Base-by-base conservation (phyloP, 331 rosid species). In the Arachis monticola region DNA sequence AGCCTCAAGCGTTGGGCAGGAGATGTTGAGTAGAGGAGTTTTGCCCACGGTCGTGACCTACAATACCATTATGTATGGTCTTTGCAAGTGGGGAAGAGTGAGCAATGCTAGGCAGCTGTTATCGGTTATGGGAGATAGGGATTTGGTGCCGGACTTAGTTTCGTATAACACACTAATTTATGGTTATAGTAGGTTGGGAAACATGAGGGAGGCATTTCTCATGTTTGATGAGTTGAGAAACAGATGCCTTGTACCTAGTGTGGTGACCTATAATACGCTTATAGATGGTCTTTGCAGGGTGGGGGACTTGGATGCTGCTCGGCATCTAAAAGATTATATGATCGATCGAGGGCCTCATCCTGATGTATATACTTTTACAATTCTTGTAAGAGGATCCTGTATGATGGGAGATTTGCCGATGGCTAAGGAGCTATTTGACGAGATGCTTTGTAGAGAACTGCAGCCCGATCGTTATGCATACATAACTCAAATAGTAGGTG, bases 181-280 rank as follows among this genome's bases (percentile, higher is more conserved):
- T 30, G 94, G 97, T 66, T 87, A 90, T 64, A 77, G 87, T 59
- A 84, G 82, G 83, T 65, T 82, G 79, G 94, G 90, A 46, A 74
- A 70, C 69, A 48, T 88, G 60, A 60, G 60, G 70, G 86, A 85
- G 70, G 93, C 94, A 56, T 85, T 90, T 83, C 82, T 77, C 30
- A 65, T 92, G 71, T 81, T 88, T 76, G 79, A 61, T 38, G 91
- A 92, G 83, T 84, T 87, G 55, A 73, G 55, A 60, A 31, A 70
- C 47, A 82, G 65, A 71, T 75, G 82, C 46, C 82, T 90, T 12
- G 57, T 64, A 13, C 89, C 97, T 13, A 82, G 82, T 53, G 80
- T 84, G n/a, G 70, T 88, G 63, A 92, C 97, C 4, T 92, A 87
- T 78, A 92, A 92, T 79, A 85, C 88, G 2, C 96, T 92, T 78